Percentiles rank a stretch among this genome's conserved stretches.
These are phyloP conservation scores for Saccharomycopsis sp. DNA, from an alignment of 805 yeast species.

Conservation along the genomic window DNA sequence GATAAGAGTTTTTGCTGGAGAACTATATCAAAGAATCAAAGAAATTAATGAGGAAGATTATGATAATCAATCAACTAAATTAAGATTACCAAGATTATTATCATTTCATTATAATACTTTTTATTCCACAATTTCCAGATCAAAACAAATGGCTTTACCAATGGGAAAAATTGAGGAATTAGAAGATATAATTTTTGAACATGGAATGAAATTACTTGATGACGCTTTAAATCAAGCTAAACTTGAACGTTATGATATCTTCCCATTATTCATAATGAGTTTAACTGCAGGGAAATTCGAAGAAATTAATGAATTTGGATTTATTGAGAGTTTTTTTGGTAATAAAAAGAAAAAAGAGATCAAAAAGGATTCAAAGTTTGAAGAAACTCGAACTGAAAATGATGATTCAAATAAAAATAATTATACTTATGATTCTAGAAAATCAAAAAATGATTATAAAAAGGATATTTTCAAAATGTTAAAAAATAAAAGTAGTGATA, in stretches of 20 bases:
- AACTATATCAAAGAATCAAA: conserved; percentile 53
- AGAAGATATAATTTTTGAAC: conserved; percentile 23
- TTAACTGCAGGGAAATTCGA: conserved; percentile 47
- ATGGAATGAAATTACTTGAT: conserved; percentile 31
- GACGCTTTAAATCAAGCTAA: conserved; percentile 26
- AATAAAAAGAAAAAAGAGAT: too few species aligned
- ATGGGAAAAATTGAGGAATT: conserved; percentile 10
- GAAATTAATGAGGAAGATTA: conserved; percentile 64
- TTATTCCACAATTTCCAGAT: too few species aligned
- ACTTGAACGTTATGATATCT: conserved; percentile 22
- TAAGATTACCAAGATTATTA: background rate
- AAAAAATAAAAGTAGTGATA: too few species aligned
- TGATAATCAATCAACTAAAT: background rate
- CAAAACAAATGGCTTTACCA: conserved; percentile 5
- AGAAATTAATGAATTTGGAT: conserved; percentile 25
- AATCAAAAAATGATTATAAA: too few species aligned
- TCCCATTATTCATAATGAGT: conserved; percentile 41
- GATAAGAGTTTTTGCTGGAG: conserved; percentile 79
- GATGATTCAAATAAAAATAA: too few species aligned
- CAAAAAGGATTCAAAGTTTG: too few species aligned
- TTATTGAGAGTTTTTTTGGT: conserved; percentile 16
- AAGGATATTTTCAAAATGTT: too few species aligned
- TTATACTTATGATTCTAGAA: too few species aligned
- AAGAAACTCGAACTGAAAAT: too few species aligned
- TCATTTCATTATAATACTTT: background rate